phyloP scores from a whole-genome alignment of 163 green algal genomes.

The Volvox carteri region DNA sequence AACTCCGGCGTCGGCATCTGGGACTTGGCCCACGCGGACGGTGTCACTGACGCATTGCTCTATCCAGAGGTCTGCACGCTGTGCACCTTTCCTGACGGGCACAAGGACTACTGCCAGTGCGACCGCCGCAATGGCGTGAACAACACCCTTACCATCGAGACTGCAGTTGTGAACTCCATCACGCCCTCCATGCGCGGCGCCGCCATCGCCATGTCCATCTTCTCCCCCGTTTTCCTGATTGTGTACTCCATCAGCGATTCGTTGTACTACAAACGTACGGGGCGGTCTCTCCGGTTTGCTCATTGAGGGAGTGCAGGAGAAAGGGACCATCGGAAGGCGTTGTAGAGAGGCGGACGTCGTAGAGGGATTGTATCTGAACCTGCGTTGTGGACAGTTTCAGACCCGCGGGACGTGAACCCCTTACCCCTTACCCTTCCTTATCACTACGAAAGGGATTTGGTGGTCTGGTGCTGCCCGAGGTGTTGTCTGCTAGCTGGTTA shows the following conservation, averaged over 20 bases:
- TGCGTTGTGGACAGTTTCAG: no score
- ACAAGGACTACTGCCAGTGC: conserved; percentile 39
- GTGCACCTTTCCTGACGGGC: conserved; percentile 36
- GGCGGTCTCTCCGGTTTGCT: conserved; percentile 12
- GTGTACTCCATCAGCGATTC: conserved; percentile 17
- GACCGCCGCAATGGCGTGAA: conserved; percentile 38
- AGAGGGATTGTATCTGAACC: no score
- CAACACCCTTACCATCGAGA: conserved; percentile 35
- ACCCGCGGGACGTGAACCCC: no score
- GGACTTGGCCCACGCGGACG: conserved; percentile 9
- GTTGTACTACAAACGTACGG: conserved; percentile 42
- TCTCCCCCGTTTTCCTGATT: conserved; percentile 50
- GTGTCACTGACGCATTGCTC: conserved; percentile 38
- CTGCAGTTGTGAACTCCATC: not conserved
- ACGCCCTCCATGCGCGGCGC: conserved; percentile 44
- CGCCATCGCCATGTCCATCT: conserved; percentile 51
- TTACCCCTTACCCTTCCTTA: no score
- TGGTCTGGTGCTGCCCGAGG: no score
- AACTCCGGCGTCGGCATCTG: conserved; percentile 12
- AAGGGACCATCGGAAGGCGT: no score
- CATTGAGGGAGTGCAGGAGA: not conserved
- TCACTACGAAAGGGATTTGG: no score
- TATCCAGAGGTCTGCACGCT: conserved; percentile 42
- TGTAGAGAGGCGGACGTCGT: no score
- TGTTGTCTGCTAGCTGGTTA: no score